Percentiles rank a stretch among this genome's conserved stretches.
phyloP scores from a whole-genome alignment of 768 basidiomycete genomes.

The Tulasnella calospora region DNA sequence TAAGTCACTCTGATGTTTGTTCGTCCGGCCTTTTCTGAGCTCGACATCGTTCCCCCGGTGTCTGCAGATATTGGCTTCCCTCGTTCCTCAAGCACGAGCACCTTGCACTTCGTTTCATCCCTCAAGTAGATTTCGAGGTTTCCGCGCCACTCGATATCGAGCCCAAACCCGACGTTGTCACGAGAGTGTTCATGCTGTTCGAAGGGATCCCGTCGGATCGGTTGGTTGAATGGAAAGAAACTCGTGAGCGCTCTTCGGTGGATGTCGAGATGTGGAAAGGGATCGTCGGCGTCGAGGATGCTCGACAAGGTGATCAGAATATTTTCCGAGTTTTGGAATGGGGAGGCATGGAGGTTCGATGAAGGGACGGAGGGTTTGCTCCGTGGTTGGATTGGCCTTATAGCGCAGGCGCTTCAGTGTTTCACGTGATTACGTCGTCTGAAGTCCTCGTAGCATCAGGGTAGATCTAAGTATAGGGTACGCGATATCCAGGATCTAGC shows the following conservation, averaged over 20 bases:
- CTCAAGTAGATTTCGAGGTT: slow-evolving; percentile 43
- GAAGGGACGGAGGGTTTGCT: too few species aligned
- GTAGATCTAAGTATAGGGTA: too few species aligned
- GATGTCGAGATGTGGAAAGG: not conserved
- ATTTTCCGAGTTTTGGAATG: slow-evolving; percentile 38
- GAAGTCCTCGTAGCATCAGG: too few species aligned
- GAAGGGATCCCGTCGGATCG: slow-evolving; percentile 36
- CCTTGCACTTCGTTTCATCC: slow-evolving; percentile 46
- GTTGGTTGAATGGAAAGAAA: not conserved
- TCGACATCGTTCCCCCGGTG: too few species aligned
- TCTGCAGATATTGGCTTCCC: slow-evolving; percentile 47
- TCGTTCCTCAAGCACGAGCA: slow-evolving; percentile 40
- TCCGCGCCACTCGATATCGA: slow-evolving; percentile 40
- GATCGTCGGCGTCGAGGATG: slow-evolving; percentile 9
- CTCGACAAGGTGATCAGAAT: slow-evolving; percentile 32
- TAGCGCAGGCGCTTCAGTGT: too few species aligned
- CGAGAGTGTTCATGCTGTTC: slow-evolving; percentile 49
- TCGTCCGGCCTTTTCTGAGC: not conserved
- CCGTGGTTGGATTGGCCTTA: too few species aligned
- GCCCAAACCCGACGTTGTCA: slow-evolving; percentile 45
- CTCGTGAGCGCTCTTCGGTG: not conserved
- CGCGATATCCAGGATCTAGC: too few species aligned
- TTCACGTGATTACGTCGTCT: too few species aligned
- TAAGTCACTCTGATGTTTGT: not conserved
- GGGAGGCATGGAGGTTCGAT: not conserved